phyloP scores from a whole-genome alignment of 305 asterid species.

The Fraxinus ornus region DNA sequence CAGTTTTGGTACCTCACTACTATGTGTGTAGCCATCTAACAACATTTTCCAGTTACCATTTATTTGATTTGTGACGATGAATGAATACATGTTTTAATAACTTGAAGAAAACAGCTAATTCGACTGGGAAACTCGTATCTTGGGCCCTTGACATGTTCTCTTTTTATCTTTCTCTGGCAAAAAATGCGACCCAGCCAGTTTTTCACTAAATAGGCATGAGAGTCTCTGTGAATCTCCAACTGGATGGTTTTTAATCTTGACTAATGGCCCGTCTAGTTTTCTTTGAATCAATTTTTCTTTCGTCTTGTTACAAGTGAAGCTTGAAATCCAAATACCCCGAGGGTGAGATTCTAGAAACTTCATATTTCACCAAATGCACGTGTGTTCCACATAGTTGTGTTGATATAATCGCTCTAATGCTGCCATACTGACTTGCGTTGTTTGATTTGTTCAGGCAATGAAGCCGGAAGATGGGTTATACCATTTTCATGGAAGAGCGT shows the following conservation, averaged over 20 bases:
- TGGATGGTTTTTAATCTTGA: too few relatives aligned
- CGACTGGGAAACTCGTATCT: neutral
- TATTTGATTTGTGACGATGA: neutral
- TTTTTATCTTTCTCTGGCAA: neutral
- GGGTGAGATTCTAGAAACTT: neutral
- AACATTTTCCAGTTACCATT: neutral
- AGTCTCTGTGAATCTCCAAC: neutral
- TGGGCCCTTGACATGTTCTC: neutral
- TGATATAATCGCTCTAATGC: neutral
- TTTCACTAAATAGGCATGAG: too few relatives aligned
- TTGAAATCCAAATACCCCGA: too few relatives aligned
- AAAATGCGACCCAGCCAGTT: neutral
- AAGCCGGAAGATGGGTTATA: slow-evolving; percentile 52
- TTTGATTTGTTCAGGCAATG: slow-evolving; percentile 47
- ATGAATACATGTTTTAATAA: neutral
- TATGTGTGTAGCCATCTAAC: neutral
- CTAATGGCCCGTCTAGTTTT: neutral
- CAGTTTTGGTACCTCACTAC: neutral
- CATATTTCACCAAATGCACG: neutral
- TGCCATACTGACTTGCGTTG: neutral
- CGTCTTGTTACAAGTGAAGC: neutral
- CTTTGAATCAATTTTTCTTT: neutral
- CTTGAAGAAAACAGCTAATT: neutral
- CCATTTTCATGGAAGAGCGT: slow-evolving; percentile 94
- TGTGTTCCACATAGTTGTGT: neutral